phyloP scores from a whole-genome alignment of 306 rosid genomes.

The Sphenostylis stenocarpa region DNA sequence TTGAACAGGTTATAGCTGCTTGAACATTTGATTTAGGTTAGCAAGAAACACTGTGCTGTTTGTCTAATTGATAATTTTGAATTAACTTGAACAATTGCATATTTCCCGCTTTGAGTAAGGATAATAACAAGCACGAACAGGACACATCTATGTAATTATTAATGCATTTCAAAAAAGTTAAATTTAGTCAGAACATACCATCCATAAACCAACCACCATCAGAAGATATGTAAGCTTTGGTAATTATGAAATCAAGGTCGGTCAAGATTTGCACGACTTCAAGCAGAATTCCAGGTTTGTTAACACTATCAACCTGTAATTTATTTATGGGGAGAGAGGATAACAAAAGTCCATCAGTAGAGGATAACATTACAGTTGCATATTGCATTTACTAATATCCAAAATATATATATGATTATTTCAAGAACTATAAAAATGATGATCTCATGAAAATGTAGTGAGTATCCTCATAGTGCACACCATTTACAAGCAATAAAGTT shows the following conservation, averaged over 20 bases:
- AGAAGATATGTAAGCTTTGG: conserved; percentile 82
- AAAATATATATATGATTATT: not conserved
- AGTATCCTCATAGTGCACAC: not conserved
- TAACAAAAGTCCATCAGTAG: not conserved
- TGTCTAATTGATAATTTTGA: not conserved
- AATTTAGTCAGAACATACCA: conserved; percentile 46
- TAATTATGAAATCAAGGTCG: conserved; percentile 76
- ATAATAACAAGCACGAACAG: conserved; percentile 4
- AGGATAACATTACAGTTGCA: not conserved
- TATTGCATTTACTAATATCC: conserved; percentile 22
- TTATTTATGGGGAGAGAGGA: not conserved
- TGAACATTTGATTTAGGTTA: conserved; percentile 7
- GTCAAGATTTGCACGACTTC: conserved; percentile 80
- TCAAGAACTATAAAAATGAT: not conserved
- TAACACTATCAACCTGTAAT: conserved; percentile 65
- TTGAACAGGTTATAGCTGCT: conserved; percentile 33
- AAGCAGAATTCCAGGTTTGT: conserved; percentile 86
- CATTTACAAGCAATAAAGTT: conserved; percentile 1
- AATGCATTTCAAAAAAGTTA: not conserved
- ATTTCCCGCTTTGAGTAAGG: not conserved
- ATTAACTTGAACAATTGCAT: not conserved
- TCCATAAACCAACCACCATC: conserved; percentile 97
- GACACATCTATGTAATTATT: not conserved
- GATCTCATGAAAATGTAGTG: not conserved
- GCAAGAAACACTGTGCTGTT: not conserved